Conservation (phyloP, 116 monocot genomes). For the Zostera marina region DNA sequence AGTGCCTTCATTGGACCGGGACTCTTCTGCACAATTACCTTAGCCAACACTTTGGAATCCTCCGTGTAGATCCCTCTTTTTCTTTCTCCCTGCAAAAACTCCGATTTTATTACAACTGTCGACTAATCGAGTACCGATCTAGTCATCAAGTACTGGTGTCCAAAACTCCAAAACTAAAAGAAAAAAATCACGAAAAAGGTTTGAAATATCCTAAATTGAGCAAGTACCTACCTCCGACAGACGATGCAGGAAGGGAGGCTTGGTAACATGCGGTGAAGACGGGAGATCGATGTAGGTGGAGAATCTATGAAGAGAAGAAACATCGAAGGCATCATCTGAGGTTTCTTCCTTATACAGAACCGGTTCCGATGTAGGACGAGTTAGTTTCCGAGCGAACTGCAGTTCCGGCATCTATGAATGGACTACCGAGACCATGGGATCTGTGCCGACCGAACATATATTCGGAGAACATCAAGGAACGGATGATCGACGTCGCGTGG, state of each 20-base stretch:
- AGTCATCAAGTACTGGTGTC: not conserved
- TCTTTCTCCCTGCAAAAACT: not conserved
- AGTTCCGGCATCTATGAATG: too few relatives aligned
- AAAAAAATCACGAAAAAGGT: not conserved
- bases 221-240: not conserved
- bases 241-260: not conserved
- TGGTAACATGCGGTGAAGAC: not conserved
- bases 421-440: too few relatives aligned
- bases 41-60: conserved; percentile 74
- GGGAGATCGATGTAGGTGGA: conserved; percentile 20
- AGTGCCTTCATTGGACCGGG: conserved; percentile 64
- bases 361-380: conserved; percentile 45
- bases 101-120: not conserved
- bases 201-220: not conserved
- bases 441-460: too few relatives aligned
- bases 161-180: not conserved
- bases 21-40: conserved; percentile 80
- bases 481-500: too few relatives aligned
- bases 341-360: conserved; percentile 15
- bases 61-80: conserved; percentile 2
- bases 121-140: not conserved
- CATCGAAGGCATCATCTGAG: not conserved
- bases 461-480: too few relatives aligned
- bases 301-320: conserved; percentile 6
- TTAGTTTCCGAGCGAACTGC: too few relatives aligned